phyloP scores from a whole-genome alignment of 1,139 yeast species.

The Yamadazyma epiphylla region DNA sequence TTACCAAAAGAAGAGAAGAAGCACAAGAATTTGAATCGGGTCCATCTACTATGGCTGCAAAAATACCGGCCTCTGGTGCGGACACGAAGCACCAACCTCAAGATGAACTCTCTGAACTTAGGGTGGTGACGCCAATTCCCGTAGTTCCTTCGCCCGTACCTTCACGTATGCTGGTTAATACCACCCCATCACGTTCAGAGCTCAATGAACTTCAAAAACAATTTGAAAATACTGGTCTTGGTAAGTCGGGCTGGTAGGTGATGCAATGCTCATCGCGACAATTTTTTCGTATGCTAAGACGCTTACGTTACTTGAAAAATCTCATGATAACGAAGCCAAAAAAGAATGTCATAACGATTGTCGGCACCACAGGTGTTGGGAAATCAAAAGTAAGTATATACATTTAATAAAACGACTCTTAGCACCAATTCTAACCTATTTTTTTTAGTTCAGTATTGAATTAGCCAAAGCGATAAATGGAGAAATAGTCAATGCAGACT shows the following conservation, averaged over 20 bases:
- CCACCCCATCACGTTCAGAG: slow-evolving; percentile 11
- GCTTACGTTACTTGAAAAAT: slow-evolving; percentile 20
- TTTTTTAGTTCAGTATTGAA: slow-evolving; percentile 58
- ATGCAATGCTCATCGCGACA: background rate
- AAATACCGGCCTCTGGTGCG: slow-evolving; percentile 4
- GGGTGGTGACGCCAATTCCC: slow-evolving; percentile 14
- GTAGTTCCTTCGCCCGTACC: slow-evolving; percentile 12
- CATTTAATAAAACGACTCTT: background rate
- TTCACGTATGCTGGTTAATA: slow-evolving; percentile 2
- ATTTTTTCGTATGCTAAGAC: slow-evolving; percentile 8
- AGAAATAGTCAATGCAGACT: slow-evolving; percentile 91
- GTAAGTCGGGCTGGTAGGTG: background rate
- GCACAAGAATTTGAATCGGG: slow-evolving; percentile 46
- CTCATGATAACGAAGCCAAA: slow-evolving; percentile 24
- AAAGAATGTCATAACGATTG: slow-evolving; percentile 58
- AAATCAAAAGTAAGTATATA: slow-evolving; percentile 64
- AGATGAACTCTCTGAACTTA: slow-evolving; percentile 3
- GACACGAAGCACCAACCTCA: too few species aligned
- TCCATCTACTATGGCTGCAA: slow-evolving; percentile 4
- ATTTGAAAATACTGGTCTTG: slow-evolving; percentile 7
- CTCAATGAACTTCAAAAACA: slow-evolving; percentile 10
- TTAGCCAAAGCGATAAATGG: slow-evolving; percentile 77
- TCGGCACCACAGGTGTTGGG: slow-evolving; percentile 98
- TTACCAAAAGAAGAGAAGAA: slow-evolving; percentile 50
- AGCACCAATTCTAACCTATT: background rate